Evolutionary conservation across 2,329 filamentous ascomycete genomes (phyloP).

Genomic region (Chrysoporthe deuterocubensis): DNA sequence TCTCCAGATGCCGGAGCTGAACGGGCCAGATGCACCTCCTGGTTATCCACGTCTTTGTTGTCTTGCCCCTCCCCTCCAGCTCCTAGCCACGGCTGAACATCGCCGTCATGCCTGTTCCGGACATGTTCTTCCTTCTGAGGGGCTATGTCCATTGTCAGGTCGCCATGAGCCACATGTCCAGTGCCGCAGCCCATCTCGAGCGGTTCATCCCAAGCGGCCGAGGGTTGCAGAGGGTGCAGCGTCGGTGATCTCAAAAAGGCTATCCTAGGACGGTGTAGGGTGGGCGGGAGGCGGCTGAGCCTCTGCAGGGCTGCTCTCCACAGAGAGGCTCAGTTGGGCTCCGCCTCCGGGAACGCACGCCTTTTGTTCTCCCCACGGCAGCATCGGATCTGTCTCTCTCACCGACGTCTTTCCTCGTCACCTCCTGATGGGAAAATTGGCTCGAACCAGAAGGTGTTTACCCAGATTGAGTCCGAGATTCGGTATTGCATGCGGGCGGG

Average conservation of each 20-base stretch:
- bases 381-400: neutral
- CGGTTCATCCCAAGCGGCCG: neutral
- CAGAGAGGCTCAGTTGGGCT: neutral
- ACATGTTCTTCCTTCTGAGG: neutral
- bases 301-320: neutral
- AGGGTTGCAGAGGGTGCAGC: neutral
- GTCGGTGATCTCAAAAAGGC: neutral
- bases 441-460: neutral
- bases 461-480: neutral
- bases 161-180: neutral
- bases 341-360: neutral
- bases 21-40: neutral
- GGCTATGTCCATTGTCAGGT: neutral
- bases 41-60: neutral
- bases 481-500: neutral
- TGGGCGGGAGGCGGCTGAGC: conserved; percentile 1
- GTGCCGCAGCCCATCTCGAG: neutral
- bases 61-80: neutral
- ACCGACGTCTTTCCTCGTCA: neutral
- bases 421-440: neutral
- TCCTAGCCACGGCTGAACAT: neutral
- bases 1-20: neutral
- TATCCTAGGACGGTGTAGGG: neutral
- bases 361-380: neutral
- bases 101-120: neutral